phyloP scores from a whole-genome alignment of 306 rosid genomes.

The Argentina anserina region DNA sequence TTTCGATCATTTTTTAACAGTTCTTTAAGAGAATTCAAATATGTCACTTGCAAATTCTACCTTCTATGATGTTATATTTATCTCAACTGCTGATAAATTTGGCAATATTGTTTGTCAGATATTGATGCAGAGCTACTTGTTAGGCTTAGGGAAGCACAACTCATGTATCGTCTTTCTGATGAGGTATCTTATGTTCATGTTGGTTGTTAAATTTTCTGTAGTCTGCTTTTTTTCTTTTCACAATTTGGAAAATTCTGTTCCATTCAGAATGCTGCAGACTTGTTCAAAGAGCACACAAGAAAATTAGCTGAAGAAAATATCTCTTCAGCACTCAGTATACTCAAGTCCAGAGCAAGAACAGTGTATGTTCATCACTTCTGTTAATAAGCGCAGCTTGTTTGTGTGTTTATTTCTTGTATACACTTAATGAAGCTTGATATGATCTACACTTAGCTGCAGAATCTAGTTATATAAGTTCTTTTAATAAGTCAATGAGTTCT shows the following conservation, averaged over 20 bases:
- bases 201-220: conserved; percentile 13
- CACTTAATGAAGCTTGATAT: background rate
- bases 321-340: conserved; percentile 52
- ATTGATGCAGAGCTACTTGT: conserved; percentile 59
- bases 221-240: conserved; percentile 3
- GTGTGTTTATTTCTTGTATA: conserved; percentile 1
- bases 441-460: background rate
- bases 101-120: conserved; percentile 43
- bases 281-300: conserved; percentile 70
- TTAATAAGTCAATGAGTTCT: background rate
- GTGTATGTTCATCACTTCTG: conserved; percentile 43
- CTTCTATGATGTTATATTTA: background rate
- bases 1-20: background rate
- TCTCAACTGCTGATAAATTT: conserved; percentile 19
- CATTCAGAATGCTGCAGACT: conserved; percentile 74
- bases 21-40: background rate
- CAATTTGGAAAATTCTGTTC: conserved; percentile 21
- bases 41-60: background rate
- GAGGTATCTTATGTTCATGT: conserved; percentile 52
- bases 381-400: background rate
- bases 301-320: conserved; percentile 77
- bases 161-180: conserved; percentile 57
- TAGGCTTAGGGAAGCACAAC: conserved; percentile 70
- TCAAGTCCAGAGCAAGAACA: conserved; percentile 83
- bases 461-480: background rate